phyloP scores from a whole-genome alignment of 371 early-diverging fungal genomes.

The Amoeboaphelidium protococcarum region DNA sequence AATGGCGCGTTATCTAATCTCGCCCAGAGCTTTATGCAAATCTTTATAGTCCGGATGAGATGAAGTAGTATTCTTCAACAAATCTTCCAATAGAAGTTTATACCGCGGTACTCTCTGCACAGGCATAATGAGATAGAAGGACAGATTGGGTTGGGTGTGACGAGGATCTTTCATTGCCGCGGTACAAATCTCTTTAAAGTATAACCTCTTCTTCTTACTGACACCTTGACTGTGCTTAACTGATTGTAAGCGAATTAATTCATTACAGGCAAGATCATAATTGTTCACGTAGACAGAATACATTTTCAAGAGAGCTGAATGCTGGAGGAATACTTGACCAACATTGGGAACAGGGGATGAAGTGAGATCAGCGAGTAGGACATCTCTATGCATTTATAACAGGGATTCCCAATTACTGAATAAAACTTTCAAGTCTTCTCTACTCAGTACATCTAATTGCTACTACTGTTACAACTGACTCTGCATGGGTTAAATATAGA shows the following conservation, averaged over 20 bases:
- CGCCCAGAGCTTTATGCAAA: not conserved
- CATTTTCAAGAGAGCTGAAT: not conserved
- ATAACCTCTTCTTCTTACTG: not conserved
- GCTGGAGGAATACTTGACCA: not conserved
- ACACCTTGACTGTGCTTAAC: not conserved
- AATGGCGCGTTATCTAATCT: not conserved
- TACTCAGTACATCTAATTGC: not conserved
- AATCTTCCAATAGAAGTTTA: not conserved
- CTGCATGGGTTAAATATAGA: not conserved
- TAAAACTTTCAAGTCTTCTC: not conserved
- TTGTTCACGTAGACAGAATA: not conserved
- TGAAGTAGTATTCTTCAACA: not conserved
- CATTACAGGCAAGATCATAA: not conserved
- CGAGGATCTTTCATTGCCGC: constrained; percentile 8
- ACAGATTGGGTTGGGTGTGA: constrained; percentile 30
- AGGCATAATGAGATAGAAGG: constrained; percentile 6
- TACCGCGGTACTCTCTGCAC: not conserved
- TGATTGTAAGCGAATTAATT: too few species aligned
- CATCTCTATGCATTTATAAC: not conserved
- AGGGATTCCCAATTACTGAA: not conserved
- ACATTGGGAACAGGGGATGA: not conserved
- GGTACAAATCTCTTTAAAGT: not conserved
- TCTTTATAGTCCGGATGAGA: not conserved
- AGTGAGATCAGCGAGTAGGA: not conserved
- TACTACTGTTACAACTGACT: too few species aligned